phyloP scores from a whole-genome alignment of 495 filamentous ascomycete species.

The Trichoderma virens region DNA sequence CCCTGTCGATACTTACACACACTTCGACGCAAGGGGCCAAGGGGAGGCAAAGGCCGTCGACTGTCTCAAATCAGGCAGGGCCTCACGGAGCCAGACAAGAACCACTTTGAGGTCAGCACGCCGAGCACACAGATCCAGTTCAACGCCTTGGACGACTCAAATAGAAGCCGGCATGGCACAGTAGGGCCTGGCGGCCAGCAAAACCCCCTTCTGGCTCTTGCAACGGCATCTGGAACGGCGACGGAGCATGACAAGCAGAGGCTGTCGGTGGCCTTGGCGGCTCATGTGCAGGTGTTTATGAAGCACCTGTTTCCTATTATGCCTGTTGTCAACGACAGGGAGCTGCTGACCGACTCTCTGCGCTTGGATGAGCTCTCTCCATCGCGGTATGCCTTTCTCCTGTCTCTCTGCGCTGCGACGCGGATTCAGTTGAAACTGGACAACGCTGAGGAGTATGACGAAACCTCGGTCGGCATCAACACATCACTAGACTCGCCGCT shows the following conservation, averaged over 20 bases:
- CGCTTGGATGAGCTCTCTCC: background rate
- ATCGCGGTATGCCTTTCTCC: background rate
- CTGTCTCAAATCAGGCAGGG: background rate
- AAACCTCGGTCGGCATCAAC: background rate
- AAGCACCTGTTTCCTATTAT: constrained; percentile 2
- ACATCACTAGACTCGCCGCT: background rate
- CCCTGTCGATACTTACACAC: background rate
- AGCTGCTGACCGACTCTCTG: background rate
- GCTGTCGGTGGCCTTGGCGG: background rate
- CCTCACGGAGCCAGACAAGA: background rate
- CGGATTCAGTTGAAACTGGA: background rate
- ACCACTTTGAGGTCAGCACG: constrained; percentile 5
- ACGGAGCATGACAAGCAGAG: constrained; percentile 1
- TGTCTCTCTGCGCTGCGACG: background rate
- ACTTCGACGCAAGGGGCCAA: background rate
- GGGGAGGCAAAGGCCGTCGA: constrained; percentile 2
- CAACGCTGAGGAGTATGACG: background rate
- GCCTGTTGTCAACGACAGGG: background rate
- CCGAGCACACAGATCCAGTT: background rate
- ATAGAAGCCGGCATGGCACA: background rate
- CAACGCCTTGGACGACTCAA: background rate
- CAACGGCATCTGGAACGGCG: background rate
- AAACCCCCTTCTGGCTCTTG: background rate
- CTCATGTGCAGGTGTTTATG: constrained; percentile 1
- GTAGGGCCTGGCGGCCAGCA: background rate